These are phyloP conservation scores for Xylariaceae sp. DNA, from an alignment of 2,329 filamentous ascomycete genomes.

Conservation along the genomic window DNA sequence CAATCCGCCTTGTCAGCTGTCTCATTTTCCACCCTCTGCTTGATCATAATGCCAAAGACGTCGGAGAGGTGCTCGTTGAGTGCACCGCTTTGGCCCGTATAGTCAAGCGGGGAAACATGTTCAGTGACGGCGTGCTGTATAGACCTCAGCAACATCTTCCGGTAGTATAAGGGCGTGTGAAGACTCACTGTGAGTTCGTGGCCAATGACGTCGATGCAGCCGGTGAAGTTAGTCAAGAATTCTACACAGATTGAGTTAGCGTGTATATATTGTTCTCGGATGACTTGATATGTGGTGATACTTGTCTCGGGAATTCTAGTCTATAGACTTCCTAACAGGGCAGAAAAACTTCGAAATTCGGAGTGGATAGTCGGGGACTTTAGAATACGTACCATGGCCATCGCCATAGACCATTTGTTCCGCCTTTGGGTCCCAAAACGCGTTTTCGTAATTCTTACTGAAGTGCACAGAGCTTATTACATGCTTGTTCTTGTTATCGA, in stretches of 20 bases:
- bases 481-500: constrained; percentile 54
- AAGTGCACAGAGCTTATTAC: constrained; percentile 58
- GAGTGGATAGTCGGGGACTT: background rate
- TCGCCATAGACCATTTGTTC: constrained; percentile 61
- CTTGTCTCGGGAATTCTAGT: background rate
- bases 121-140: constrained; percentile 53
- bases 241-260: constrained; percentile 14
- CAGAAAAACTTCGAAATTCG: background rate
- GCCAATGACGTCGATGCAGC: constrained; percentile 58
- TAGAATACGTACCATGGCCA: constrained; percentile 40
- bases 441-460: constrained; percentile 53
- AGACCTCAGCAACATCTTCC: background rate
- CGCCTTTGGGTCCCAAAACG: constrained; percentile 54
- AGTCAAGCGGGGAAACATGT: constrained; percentile 52
- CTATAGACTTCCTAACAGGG: too few species aligned
- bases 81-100: constrained; percentile 55
- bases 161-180: background rate
- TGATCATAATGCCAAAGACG: constrained; percentile 60
- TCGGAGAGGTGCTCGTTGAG: constrained; percentile 61
- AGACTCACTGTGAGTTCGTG: constrained; percentile 52
- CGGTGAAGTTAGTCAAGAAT: constrained; percentile 55
- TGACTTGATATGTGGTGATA: background rate
- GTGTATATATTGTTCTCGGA: background rate
- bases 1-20: constrained; percentile 52
- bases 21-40: constrained; percentile 53